A percentile compares a stretch with the other conserved stretches of the same genome.
These are phyloP conservation scores for Alternaria atra DNA, from an alignment of 2,329 filamentous ascomycete species.

Conservation along the genomic window DNA sequence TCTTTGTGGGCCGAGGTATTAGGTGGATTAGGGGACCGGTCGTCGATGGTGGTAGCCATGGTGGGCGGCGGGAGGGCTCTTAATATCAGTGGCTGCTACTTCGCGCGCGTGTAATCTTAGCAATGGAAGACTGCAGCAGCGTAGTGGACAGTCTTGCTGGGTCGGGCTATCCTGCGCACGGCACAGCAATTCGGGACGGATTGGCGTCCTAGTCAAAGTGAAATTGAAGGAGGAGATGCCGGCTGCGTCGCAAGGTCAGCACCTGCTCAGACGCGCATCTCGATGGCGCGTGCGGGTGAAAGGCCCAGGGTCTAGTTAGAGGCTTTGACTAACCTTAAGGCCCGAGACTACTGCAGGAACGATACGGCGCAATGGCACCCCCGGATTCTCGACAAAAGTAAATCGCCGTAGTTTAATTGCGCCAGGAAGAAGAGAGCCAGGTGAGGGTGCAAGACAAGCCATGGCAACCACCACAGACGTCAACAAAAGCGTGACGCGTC, in stretches of 20 bases:
- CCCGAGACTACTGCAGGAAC: constrained; percentile 31
- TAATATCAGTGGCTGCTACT: constrained; percentile 29
- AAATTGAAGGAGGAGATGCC: constrained; percentile 24
- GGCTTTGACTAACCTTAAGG: constrained; percentile 12
- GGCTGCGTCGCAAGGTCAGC: constrained; percentile 22
- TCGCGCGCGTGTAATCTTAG: constrained; percentile 38
- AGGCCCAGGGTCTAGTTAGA: constrained; percentile 27
- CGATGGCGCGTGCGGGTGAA: constrained; percentile 23
- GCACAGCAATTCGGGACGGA: constrained; percentile 8
- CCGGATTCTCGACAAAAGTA: constrained; percentile 12
- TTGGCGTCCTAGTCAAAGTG: constrained; percentile 7
- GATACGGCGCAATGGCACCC: constrained; percentile 13
- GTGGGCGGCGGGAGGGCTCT: constrained; percentile 35
- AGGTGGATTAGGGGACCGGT: constrained; percentile 22
- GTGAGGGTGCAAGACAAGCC: not conserved
- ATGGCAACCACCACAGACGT: not conserved
- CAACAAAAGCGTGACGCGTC: constrained; percentile 4
- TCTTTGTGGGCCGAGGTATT: constrained; percentile 26
- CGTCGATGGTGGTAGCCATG: constrained; percentile 40
- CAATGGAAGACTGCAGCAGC: constrained; percentile 32
- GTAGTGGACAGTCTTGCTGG: constrained; percentile 19
- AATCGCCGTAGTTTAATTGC: constrained; percentile 1
- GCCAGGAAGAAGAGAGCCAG: not conserved
- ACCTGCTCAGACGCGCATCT: constrained; percentile 19
- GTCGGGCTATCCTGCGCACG: constrained; percentile 18